Percentiles rank a stretch among this genome's conserved stretches.
Evolutionary conservation across 768 basidiomycete species (phyloP).

Genomic region (Hydnum rufescens): DNA sequence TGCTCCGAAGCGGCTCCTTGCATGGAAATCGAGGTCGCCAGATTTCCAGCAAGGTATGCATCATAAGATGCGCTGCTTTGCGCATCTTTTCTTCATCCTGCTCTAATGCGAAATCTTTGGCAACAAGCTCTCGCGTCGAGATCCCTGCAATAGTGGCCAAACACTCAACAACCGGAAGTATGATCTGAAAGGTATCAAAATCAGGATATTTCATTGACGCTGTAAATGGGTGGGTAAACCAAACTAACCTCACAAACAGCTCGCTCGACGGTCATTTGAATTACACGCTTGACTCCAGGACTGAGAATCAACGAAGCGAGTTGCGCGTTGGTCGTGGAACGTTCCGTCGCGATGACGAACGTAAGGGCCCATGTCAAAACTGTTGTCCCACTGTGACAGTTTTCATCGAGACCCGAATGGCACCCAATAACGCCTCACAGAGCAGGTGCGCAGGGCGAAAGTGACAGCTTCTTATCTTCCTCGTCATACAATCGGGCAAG

Average conservation of each 20-base stretch:
- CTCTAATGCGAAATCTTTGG: conserved; percentile 92
- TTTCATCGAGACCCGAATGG: too few species aligned
- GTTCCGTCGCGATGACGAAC: conserved; percentile 50
- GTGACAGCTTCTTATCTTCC: too few species aligned
- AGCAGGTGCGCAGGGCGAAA: conserved; percentile 31
- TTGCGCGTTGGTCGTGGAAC: too few species aligned
- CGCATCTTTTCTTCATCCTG: conserved; percentile 76
- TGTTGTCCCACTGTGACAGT: too few species aligned
- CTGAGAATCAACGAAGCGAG: conserved; percentile 57
- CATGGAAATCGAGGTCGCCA: too few species aligned
- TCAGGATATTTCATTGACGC: not conserved
- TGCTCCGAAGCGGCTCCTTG: conserved; percentile 88
- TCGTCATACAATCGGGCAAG: too few species aligned
- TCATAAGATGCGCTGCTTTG: conserved; percentile 86
- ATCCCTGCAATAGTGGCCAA: conserved; percentile 98
- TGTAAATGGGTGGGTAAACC: not conserved
- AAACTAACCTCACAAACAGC: conserved; percentile 76
- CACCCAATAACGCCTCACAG: too few species aligned
- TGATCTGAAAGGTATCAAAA: too few species aligned
- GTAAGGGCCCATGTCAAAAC: conserved; percentile 16
- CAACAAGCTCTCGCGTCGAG: conserved; percentile 84
- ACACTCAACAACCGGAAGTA: conserved; percentile 89
- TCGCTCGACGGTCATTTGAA: conserved; percentile 77
- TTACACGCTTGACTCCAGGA: conserved; percentile 72
- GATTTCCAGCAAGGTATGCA: conserved; percentile 86